phyloP scores from a whole-genome alignment of 2,329 filamentous ascomycete genomes.

The Ascocoryne sarcoides region DNA sequence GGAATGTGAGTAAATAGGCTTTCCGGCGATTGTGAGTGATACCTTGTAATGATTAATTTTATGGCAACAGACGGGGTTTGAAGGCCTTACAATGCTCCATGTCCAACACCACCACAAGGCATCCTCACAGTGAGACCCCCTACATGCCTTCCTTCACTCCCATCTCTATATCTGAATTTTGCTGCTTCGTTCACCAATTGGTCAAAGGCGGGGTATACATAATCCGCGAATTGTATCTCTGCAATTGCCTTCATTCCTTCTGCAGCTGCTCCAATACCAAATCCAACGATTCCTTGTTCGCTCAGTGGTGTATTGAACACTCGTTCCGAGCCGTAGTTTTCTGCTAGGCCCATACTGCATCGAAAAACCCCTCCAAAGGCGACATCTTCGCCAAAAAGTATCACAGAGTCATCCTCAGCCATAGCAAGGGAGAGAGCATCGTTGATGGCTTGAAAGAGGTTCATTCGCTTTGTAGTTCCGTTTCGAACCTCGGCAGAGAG shows the following conservation, averaged over 20 bases:
- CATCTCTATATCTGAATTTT: constrained; percentile 61
- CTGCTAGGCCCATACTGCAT: constrained; percentile 82
- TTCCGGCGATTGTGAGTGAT: constrained; percentile 66
- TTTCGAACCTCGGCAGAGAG: constrained; percentile 57
- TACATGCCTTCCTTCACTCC: constrained; percentile 43
- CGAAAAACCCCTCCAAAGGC: constrained; percentile 95
- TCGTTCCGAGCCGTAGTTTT: constrained; percentile 76
- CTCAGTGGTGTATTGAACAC: constrained; percentile 95
- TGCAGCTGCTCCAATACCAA: constrained; percentile 81
- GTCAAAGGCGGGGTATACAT: constrained; percentile 69
- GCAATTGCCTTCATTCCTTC: constrained; percentile 90
- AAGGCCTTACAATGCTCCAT: constrained; percentile 52
- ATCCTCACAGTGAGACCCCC: constrained; percentile 64
- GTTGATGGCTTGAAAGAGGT: constrained; percentile 91
- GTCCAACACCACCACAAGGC: constrained; percentile 64
- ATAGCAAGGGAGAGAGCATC: constrained; percentile 78
- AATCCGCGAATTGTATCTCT: constrained; percentile 77
- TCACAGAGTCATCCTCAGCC: constrained; percentile 71
- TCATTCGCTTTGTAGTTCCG: constrained; percentile 74
- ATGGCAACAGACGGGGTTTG: neutral
- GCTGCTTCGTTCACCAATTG: constrained; percentile 71
- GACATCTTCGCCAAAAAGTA: constrained; percentile 94
- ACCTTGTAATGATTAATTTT: constrained; percentile 30
- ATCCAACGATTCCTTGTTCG: constrained; percentile 91
- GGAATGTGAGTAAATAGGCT: constrained; percentile 63